Base-by-base conservation (phyloP, 192 early-diverging fungal species). In the Entomortierella lignicola region DNA sequence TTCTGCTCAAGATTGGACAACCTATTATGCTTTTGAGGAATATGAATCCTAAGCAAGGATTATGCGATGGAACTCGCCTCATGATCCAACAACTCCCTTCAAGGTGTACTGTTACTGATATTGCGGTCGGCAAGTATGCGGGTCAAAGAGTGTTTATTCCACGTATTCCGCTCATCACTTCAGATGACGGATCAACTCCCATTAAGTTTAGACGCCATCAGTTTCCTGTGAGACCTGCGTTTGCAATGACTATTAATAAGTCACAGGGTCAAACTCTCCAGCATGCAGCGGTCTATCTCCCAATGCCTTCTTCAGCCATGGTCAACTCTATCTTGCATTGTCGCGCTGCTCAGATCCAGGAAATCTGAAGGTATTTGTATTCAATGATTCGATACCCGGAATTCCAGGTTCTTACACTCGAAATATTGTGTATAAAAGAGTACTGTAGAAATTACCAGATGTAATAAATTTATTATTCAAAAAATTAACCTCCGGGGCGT, bases 41-140 rank as follows among this genome's bases (percentile, higher is more conserved):
- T 43, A 29, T 82, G 3, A 37, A 70, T 41, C 52, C 61, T 23
- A 51, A n/a, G 25, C 1, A 63, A 8, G 71, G 71, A 8, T 51
- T 82, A 0, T 73, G 80, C 34, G 73, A 73, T 56, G 71, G 80
- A 18, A 74, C 62, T 41, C 17, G 63, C 0, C 37, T 82, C 17
- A 62, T 74, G 30, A 52, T 66, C 13, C 55, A 47, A 2, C 17
- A 18, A 30, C 63, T 72, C 30, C n/a, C 41, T 55, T 25, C 18
- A 31, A 44, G 53, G 15, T 58, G 21, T 26, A 69, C 74, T 4
- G 26, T 52, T 26, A 72, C 60, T 18, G 30, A 61, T 26, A 57
- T 71, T 17, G 23, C 56, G 29, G 56, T 43, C 8, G 71, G 67
- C 7, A 21, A 50, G 11, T 34, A 57, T 57, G 15, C 13, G 58